Percentiles rank a stretch among this genome's conserved stretches.
phyloP scores from a whole-genome alignment of 2,329 filamentous ascomycete genomes.

The Arthrobotrys entomopaga region DNA sequence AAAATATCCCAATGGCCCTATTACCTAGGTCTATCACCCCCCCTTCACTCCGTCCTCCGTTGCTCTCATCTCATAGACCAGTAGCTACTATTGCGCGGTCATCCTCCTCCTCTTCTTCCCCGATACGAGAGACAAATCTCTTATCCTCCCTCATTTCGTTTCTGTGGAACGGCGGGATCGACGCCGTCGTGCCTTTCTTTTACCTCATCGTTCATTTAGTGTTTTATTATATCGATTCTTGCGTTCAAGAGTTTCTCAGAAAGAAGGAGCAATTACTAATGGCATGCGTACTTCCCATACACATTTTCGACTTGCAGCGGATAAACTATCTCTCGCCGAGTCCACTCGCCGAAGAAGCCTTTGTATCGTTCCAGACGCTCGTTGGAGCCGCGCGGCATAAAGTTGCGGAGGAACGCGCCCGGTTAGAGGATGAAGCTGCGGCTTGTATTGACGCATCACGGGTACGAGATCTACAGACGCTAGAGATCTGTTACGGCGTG shows the following conservation, averaged over 20 bases:
- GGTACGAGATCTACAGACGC: constrained; percentile 79
- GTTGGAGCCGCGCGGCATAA: constrained; percentile 80
- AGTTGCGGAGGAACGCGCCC: constrained; percentile 76
- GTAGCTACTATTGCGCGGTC: constrained; percentile 9
- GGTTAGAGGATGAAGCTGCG: constrained; percentile 86
- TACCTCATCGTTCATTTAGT: neutral
- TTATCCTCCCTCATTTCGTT: neutral
- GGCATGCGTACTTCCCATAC: constrained; percentile 37
- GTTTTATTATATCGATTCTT: constrained; percentile 6
- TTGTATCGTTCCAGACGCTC: constrained; percentile 74
- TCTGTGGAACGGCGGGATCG: neutral
- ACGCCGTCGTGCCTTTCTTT: neutral
- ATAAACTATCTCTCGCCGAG: constrained; percentile 62
- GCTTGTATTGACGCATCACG: constrained; percentile 82
- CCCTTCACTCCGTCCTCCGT: constrained; percentile 12
- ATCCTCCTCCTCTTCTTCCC: constrained; percentile 1
- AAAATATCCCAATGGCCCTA: constrained; percentile 30
- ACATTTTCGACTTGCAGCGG: constrained; percentile 56
- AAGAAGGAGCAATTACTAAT: constrained; percentile 26
- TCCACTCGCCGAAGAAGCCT: constrained; percentile 69
- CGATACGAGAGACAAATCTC: too few relatives aligned
- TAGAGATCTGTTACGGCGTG: constrained; percentile 76
- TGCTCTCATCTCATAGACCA: constrained; percentile 19
- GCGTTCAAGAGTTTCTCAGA: too few relatives aligned
- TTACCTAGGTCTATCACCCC: constrained; percentile 60